phyloP scores from a whole-genome alignment of 176 grass and related monocot genomes.

The Carex myosuroides region DNA sequence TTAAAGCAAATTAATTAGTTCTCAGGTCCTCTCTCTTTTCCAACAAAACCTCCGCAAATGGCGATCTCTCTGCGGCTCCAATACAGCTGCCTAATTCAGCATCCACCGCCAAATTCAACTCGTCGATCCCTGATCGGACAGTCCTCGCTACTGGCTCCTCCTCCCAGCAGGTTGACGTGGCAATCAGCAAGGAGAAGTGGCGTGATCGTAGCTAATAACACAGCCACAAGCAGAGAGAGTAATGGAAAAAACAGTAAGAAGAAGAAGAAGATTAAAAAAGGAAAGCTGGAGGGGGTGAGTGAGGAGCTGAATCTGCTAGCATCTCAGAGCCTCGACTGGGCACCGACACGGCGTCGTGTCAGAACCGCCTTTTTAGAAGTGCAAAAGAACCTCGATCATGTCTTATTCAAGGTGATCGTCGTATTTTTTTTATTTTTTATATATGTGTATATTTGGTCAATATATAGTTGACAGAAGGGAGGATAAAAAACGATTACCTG shows the following conservation, averaged over 20 bases:
- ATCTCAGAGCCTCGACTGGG: slow-evolving; percentile 70
- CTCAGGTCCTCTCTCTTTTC: neutral
- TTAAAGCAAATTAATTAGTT: no score
- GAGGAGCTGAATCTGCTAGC: slow-evolving; percentile 64
- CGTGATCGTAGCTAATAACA: neutral
- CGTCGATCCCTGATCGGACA: neutral
- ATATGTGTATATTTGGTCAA: neutral
- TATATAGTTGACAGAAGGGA: neutral
- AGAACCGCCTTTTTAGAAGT: slow-evolving; percentile 54
- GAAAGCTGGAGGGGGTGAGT: slow-evolving; percentile 52
- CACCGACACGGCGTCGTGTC: slow-evolving; percentile 62
- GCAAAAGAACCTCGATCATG: slow-evolving; percentile 69
- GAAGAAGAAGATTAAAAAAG: slow-evolving; percentile 1
- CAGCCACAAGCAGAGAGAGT: neutral
- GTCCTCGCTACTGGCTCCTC: neutral
- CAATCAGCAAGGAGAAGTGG: neutral
- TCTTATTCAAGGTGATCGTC: slow-evolving; percentile 62
- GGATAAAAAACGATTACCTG: neutral
- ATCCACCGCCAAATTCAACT: neutral
- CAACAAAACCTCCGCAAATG: neutral
- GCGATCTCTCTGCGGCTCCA: slow-evolving; percentile 4
- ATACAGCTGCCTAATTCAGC: neutral
- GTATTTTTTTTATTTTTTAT: neutral
- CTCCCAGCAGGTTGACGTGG: neutral
- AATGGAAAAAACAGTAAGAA: neutral